Evolutionary conservation across 2,329 filamentous ascomycete genomes (phyloP), one percentile per base, ranked within the genome.

Genomic region (Cladosporium colombiae): DNA sequence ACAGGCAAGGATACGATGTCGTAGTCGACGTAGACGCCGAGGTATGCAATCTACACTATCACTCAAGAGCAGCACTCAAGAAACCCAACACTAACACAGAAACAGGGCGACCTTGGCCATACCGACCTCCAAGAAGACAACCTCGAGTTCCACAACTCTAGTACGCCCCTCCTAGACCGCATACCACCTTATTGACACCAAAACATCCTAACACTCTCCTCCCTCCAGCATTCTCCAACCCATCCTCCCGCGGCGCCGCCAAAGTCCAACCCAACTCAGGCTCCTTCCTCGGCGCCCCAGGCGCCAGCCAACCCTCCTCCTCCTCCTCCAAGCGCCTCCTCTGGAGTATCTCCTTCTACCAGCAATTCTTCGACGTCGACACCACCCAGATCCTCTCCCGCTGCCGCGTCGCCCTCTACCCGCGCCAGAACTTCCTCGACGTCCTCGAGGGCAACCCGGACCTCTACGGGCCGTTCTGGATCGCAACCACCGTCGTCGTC

Each of bases 281-380:
- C 60, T 73, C 74, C 64, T 77, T 73, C 70, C 80, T 81, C 74
- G 75, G 78, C 46, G 76, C 64, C 21, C 46, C 49, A 37, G 23
- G 57, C 52, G 57, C 50, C 60, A 70, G 71, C 62, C 67, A 65
- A 40, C 69, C 69, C 37, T 66, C 70, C 55, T 69, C 72, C 37
- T 66, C 70, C 55, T 69, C 72, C 29, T 73, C 76, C 67, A 98
- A 98, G 81, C 91, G 91, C 75, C 93, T 90, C 82, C 90, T 98
- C 70, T 99, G 95, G 95, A 89, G 89, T 55, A 84, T 98, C 68
- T 88, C 88, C 66, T 99, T 97, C 84, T 99, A 99, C 82, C 88
- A 93, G 65, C 95, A 97, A 81, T 98, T 95, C 86, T 99, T 99
- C 81, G 95, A 99, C 76, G 94, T 99, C 70, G 95, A 99, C 81